Evolutionary conservation across 345 rosid genomes (phyloP).

Genomic region (Hibiscus syriacus): DNA sequence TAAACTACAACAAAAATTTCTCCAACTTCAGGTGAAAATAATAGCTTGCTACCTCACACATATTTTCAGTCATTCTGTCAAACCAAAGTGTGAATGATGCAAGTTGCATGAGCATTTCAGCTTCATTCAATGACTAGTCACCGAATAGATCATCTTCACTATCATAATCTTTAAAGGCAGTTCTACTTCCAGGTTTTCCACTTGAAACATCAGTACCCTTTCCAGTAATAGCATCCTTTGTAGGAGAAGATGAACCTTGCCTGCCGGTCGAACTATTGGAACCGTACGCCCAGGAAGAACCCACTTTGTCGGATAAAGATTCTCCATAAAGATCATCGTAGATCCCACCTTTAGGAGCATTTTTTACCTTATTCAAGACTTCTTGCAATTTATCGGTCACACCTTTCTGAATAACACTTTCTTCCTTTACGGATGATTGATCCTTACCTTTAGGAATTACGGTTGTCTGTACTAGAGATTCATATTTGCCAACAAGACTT

Average conservation of each 20-base stretch:
- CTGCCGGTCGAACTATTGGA: conserved; percentile 16
- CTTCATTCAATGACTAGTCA: neutral
- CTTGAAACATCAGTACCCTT: conserved; percentile 17
- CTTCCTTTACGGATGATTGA: conserved; percentile 31
- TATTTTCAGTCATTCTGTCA: neutral
- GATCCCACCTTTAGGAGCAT: conserved; percentile 46
- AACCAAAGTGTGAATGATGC: neutral
- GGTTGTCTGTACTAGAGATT: conserved; percentile 66
- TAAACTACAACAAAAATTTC: neutral
- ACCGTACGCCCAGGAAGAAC: conserved; percentile 79
- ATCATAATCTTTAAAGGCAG: conserved; percentile 17
- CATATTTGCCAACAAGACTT: conserved; percentile 89
- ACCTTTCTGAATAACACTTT: conserved; percentile 34
- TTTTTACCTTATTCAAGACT: conserved; percentile 59
- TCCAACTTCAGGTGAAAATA: neutral
- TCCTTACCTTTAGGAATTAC: conserved; percentile 77
- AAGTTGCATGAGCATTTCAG: neutral
- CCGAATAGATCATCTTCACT: conserved; percentile 74
- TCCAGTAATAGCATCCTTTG: conserved; percentile 23
- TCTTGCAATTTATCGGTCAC: conserved; percentile 70
- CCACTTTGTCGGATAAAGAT: conserved; percentile 44
- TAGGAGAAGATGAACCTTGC: conserved; percentile 15
- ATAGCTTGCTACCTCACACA: neutral
- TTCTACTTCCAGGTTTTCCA: conserved; percentile 14
- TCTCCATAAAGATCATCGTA: conserved; percentile 80